Base-by-base conservation (phyloP, 202 grass and related monocot species). In the Hordeum pubiflorum region DNA sequence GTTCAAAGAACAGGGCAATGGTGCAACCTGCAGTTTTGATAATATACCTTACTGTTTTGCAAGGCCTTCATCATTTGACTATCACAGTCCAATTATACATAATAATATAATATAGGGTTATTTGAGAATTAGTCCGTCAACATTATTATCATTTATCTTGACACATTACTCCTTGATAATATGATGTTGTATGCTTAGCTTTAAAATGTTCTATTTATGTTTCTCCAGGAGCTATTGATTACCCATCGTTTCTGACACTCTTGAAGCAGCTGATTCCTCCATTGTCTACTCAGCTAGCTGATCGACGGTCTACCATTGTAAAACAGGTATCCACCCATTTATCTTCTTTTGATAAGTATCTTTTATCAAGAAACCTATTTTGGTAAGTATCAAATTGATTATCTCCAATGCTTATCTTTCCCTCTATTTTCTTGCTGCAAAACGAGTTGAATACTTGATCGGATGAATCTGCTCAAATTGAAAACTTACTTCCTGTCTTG, bases 231-330 rank as follows among this genome's bases (percentile, higher is more conserved):
- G 94, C 94, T 46, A 82, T 84, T 62, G 88, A 92, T 89, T 89
- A 94, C 84, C 86, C 91, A 22, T 91, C 91, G 55, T 97, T 97
- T 87, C 83, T 84, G 89, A 58, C 77, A 75, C 89, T 97, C 22
- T 85, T 97, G 76, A 97, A 97, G 88, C 94, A 97, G 87, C 77
- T 97, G 73, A 75, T 94, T 87, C 75, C 59, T 81, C 91, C 89
- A 69, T 75, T 97, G 52, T 94, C 82, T 56, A 91, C 89, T 74
- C 94, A 97, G 46, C 83, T 97, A 75, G 85, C 87, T 23, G 94
- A 97, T 92, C 85, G 94, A 43, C 90, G 94, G 39, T 97, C 94
- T 83, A 97, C 75, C 79, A 97, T 97, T 86, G 94, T 97, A 80
- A 97, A 97, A 89, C 94, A 97, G 91, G 94, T 94, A 82, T 27